These are phyloP conservation scores for Cicer pinnatifidum DNA, from an alignment of 306 rosid genomes.

Conservation along the genomic window DNA sequence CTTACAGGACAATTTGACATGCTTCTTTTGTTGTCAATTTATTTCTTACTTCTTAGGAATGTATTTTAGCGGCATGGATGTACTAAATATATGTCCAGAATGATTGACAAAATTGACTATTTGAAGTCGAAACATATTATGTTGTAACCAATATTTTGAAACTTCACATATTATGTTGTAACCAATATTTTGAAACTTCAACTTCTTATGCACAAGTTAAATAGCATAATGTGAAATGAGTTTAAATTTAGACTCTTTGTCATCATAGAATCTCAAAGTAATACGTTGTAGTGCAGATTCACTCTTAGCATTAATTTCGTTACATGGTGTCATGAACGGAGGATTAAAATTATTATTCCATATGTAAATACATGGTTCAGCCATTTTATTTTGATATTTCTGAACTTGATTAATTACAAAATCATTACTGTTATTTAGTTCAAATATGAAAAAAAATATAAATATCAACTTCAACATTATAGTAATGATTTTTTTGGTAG, in stretches of 20 bases:
- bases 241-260: slow-evolving; percentile 36
- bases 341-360: slow-evolving; percentile 19
- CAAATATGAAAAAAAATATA: not conserved
- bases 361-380: slow-evolving; percentile 25
- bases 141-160: slow-evolving; percentile 26
- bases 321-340: not conserved
- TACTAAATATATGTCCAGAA: slow-evolving; percentile 4
- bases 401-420: slow-evolving; percentile 23
- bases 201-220: slow-evolving; percentile 30
- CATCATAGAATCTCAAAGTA: slow-evolving; percentile 1
- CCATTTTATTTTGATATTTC: slow-evolving; percentile 9
- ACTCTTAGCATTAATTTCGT: slow-evolving; percentile 9
- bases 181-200: slow-evolving; percentile 22
- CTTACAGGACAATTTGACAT: slow-evolving; percentile 11
- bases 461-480: slow-evolving; percentile 19
- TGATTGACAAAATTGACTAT: not conserved
- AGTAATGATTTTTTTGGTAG: not conserved
- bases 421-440: slow-evolving; percentile 13
- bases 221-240: slow-evolving; percentile 25
- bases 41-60: slow-evolving; percentile 12
- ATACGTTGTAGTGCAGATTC: not conserved
- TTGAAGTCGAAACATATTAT: slow-evolving; percentile 20
- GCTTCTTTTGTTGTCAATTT: slow-evolving; percentile 37
- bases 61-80: slow-evolving; percentile 19
- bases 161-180: not conserved